Evolutionary conservation across 1,284 basidiomycete genomes (phyloP).

Genomic region (Malassezia sp.): DNA sequence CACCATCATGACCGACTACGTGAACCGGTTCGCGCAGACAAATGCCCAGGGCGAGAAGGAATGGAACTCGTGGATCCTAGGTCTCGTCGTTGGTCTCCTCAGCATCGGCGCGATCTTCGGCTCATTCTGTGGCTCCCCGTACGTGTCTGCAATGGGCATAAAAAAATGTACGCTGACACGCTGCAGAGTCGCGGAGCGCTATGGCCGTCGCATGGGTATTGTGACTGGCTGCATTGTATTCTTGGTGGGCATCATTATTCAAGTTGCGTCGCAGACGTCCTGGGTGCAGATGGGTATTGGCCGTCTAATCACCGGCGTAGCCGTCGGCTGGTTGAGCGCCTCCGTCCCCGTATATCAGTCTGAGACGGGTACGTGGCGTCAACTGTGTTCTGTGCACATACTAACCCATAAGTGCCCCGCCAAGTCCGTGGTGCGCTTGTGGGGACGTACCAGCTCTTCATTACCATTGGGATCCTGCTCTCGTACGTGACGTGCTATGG

Average conservation of each 20-base stretch:
- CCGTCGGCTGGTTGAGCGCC: conserved; percentile 51
- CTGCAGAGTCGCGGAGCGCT: conserved; percentile 56
- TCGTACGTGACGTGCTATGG: conserved; percentile 53
- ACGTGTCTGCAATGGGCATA: too few species aligned
- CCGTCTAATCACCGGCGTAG: conserved; percentile 54
- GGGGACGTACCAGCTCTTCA: conserved; percentile 53
- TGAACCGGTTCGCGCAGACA: conserved; percentile 53
- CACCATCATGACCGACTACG: conserved; percentile 63
- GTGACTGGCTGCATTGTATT: conserved; percentile 58
- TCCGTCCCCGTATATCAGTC: conserved; percentile 67
- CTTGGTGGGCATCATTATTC: conserved; percentile 59
- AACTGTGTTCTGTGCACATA: too few species aligned
- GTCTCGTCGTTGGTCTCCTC: conserved; percentile 61
- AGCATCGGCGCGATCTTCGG: conserved; percentile 47
- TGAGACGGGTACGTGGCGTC: too few species aligned
- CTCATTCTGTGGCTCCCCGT: conserved; percentile 34
- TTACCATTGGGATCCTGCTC: conserved; percentile 57
- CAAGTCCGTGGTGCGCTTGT: conserved; percentile 67
- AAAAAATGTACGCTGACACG: neutral
- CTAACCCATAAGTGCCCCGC: too few species aligned
- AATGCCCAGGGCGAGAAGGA: conserved; percentile 3
- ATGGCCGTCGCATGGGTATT: conserved; percentile 65
- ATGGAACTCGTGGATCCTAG: conserved; percentile 44
- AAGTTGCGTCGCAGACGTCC: conserved; percentile 39
- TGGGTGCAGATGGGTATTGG: conserved; percentile 53